A percentile compares a stretch with the other conserved stretches of the same genome.
These are phyloP conservation scores for Trichophyton rubrum DNA, from an alignment of 2,329 filamentous ascomycete genomes.

Conservation along the genomic window DNA sequence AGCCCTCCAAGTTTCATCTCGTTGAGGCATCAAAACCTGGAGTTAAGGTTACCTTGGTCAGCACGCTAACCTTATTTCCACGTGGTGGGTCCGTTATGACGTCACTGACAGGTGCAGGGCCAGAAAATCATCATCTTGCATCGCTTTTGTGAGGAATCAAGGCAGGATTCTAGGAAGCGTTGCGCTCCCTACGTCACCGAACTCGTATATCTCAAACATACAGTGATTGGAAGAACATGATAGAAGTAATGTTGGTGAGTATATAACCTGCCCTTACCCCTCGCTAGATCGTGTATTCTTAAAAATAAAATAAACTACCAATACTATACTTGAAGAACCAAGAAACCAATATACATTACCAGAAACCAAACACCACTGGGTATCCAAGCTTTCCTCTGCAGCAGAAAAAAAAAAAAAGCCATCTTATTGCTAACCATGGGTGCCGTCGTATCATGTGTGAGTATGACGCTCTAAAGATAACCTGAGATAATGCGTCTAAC, in stretches of 20 bases:
- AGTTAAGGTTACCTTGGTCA: too few relatives aligned
- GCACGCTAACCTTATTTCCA: not conserved
- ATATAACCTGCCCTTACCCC: not conserved
- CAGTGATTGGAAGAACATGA: not conserved
- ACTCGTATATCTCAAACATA: not conserved
- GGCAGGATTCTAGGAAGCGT: not conserved
- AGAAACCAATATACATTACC: not conserved
- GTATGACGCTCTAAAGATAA: conserved; percentile 23
- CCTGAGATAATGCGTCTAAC: not conserved
- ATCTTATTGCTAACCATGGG: conserved; percentile 49
- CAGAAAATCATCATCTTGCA: not conserved
- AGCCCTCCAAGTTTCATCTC: too few relatives aligned
- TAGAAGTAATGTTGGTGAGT: not conserved
- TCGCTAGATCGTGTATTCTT: not conserved
- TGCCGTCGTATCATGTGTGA: conserved; percentile 71
- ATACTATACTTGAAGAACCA: not conserved
- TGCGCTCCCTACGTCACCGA: not conserved
- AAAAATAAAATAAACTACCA: not conserved
- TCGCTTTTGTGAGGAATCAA: not conserved
- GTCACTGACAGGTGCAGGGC: not conserved
- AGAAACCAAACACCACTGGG: not conserved
- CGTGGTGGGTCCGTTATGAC: not conserved
- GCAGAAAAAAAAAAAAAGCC: not conserved
- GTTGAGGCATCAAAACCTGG: too few relatives aligned
- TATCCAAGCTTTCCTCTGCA: not conserved